Conservation (phyloP, 306 rosid species). For the Ochetophila trinervis region DNA sequence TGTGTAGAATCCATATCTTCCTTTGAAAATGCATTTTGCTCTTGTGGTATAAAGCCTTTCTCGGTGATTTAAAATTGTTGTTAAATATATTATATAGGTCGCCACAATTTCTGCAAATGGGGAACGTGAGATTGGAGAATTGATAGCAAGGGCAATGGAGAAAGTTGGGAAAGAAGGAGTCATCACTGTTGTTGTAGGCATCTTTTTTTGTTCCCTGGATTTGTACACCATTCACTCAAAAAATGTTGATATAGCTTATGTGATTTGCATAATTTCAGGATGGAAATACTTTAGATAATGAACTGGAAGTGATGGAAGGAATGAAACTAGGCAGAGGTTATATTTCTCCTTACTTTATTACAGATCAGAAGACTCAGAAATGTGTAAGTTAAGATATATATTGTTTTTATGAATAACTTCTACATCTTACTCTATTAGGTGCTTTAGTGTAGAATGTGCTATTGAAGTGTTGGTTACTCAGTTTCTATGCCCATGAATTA, state of each 20-base stretch:
- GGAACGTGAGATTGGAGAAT: conserved; percentile 83
- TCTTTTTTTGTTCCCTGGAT: conserved; percentile 13
- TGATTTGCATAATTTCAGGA: conserved; percentile 50
- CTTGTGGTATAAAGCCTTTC: neutral
- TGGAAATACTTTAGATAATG: conserved; percentile 90
- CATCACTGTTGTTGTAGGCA: conserved; percentile 79
- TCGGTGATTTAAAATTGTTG: conserved; percentile 8
- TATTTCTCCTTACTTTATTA: conserved; percentile 88
- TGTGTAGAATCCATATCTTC: neutral
- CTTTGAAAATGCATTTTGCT: neutral
- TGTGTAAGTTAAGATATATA: conserved; percentile 59
- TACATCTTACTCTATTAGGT: neutral
- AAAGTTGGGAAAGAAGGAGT: conserved; percentile 98
- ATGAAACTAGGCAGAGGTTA: conserved; percentile 86
- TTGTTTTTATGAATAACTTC: conserved; percentile 20
- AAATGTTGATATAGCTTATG: conserved; percentile 1
- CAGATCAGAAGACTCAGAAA: conserved; percentile 78
- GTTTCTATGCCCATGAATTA: neutral
- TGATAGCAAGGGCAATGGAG: conserved; percentile 96
- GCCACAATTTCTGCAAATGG: conserved; percentile 97
- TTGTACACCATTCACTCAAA: neutral
- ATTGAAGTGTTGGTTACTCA: neutral
- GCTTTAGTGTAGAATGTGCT: conserved; percentile 1
- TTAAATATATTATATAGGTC: conserved; percentile 46
- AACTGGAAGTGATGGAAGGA: conserved; percentile 97